These are phyloP conservation scores for Fagus crenata DNA, from an alignment of 306 rosid species.

Conservation along the genomic window DNA sequence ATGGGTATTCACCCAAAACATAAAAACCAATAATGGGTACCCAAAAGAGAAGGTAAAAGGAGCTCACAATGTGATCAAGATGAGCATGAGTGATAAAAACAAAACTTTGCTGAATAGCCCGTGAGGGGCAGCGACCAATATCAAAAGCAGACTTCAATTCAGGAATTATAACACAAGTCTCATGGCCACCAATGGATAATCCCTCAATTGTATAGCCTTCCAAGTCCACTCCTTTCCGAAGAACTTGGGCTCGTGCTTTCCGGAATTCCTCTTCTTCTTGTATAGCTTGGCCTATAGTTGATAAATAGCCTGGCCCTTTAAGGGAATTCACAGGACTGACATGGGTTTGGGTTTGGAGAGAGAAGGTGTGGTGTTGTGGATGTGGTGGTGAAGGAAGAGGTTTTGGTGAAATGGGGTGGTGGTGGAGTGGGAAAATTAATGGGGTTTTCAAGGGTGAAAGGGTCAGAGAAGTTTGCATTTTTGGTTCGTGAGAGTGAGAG, in stretches of 20 bases:
- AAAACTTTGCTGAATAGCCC: conserved; percentile 87
- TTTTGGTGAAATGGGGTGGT: conserved; percentile 38
- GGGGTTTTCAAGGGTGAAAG: conserved; percentile 53
- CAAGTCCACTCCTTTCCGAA: conserved; percentile 66
- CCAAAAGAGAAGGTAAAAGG: background rate
- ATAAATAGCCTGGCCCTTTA: conserved; percentile 59
- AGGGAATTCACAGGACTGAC: conserved; percentile 38
- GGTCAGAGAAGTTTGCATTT: conserved; percentile 57
- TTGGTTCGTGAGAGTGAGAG: conserved; percentile 2
- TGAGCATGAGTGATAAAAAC: conserved; percentile 92
- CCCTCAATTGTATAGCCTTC: conserved; percentile 86
- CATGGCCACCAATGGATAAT: conserved; percentile 84
- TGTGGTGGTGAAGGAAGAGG: conserved; percentile 32
- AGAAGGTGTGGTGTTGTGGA: conserved; percentile 33
- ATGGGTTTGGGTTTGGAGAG: conserved; percentile 42
- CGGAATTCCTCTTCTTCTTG: conserved; percentile 86
- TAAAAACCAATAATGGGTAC: background rate
- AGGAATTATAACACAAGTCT: conserved; percentile 83
- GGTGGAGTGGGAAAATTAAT: conserved; percentile 52
- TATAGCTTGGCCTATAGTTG: conserved; percentile 66
- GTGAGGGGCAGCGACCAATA: conserved; percentile 77
- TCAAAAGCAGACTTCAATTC: conserved; percentile 92
- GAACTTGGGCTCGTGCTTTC: conserved; percentile 72
- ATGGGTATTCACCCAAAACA: background rate
- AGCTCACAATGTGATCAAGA: conserved; percentile 95